Base-by-base conservation (phyloP, 108 stramenopile species). In the Cyclotella distinguenda region DNA sequence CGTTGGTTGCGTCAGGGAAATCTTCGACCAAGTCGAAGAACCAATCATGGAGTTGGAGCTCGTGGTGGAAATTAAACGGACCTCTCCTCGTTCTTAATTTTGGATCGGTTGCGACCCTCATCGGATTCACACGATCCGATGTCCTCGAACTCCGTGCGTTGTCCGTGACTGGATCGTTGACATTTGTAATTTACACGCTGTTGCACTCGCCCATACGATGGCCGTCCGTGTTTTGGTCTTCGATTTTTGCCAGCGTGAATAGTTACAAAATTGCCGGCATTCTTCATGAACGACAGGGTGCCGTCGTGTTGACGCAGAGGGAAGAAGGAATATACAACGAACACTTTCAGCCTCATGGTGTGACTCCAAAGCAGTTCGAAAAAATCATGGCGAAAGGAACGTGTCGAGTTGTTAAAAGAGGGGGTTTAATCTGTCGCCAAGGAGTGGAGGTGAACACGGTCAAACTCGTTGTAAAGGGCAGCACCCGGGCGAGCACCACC, bases 341-440 rank as follows among this genome's bases (percentile, higher is more conserved):
- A 58, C 82, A 86, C 57, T 93, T 93, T 56, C 65, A 86, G 68
- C 81, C 77, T 10, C 83, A 90, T 56, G 91, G 88, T 3, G 76
- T 90, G 6, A 93, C 91, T 11, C 91, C 89, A 28, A 88, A 86
- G 63, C 91, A 93, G 66, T 93, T 88, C 70, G 74, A 87, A 77
- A 75, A 56, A 33, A 47, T 74, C 1, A 68, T 90, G 19, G 12
- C 65, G 11, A 47, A 60, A 23, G 73, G 72, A 27, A 78, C 82
- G 22, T 62, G 60, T 21, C 45, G 52, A 3, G 19, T 77, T 4
- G 46, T 88, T 15, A 63, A 62, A 43, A 58, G 70, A 25, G 86
- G 84, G 1, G 64, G 68, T 19, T 30, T 82, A 30, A 22, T 93
- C 15, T 53, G 86, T 15, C 60, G 77, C 13, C 72, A 86, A 64